Conservation (phyloP, 306 rosid species). For the Cotoneaster glaucophyllus region DNA sequence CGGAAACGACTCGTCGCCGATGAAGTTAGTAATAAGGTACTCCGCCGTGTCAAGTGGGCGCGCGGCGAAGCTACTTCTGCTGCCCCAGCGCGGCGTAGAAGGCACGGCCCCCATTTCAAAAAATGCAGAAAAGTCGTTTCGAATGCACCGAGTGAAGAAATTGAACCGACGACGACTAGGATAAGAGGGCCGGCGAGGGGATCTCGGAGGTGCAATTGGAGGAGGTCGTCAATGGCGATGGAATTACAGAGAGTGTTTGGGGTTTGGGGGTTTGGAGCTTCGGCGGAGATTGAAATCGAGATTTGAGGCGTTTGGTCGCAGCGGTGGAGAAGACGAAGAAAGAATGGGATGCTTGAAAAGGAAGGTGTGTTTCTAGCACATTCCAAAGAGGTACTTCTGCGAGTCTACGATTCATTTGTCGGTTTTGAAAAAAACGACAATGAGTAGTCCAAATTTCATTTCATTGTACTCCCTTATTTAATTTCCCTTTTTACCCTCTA, state of each 20-base stretch:
- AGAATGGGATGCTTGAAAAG: slow-evolving; percentile 29
- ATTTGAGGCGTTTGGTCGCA: background rate
- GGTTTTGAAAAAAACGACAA: background rate
- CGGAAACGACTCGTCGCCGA: slow-evolving; percentile 76
- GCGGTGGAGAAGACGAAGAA: slow-evolving; percentile 9
- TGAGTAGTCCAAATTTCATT: background rate
- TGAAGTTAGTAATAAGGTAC: slow-evolving; percentile 79
- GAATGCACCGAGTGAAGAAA: background rate
- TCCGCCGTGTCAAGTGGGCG: slow-evolving; percentile 78
- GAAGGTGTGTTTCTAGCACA: slow-evolving; percentile 38
- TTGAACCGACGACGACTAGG: background rate
- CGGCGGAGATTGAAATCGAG: slow-evolving; percentile 29
- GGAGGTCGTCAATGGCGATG: slow-evolving; percentile 18
- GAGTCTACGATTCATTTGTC: background rate
- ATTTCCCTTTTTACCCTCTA: background rate
- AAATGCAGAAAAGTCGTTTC: background rate
- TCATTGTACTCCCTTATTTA: background rate
- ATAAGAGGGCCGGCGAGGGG: slow-evolving; percentile 19
- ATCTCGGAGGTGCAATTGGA: slow-evolving; percentile 24
- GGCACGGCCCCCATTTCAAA: slow-evolving; percentile 79
- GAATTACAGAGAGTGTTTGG: slow-evolving; percentile 30
- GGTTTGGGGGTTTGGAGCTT: slow-evolving; percentile 24
- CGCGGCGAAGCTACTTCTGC: slow-evolving; percentile 12
- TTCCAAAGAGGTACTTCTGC: background rate
- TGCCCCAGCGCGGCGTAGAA: slow-evolving; percentile 71